A percentile compares a stretch with the other conserved stretches of the same genome.
Conservation (phyloP, 2,329 filamentous ascomycete genomes). For the Monilinia vaccinii-corymbosi region DNA sequence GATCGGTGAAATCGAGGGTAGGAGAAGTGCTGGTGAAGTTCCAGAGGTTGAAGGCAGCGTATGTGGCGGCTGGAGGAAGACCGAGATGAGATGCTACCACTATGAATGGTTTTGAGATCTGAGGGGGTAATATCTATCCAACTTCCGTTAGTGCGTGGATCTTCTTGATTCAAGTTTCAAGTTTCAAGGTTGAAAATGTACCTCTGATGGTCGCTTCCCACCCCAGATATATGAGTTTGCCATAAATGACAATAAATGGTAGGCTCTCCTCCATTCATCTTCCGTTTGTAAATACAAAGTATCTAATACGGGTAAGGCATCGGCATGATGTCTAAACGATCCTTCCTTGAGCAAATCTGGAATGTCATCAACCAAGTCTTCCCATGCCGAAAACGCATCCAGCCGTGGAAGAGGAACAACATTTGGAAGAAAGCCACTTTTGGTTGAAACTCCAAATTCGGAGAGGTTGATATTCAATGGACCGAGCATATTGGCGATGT, state of each 20-base stretch:
- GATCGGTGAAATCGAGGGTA: constrained; percentile 7
- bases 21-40: constrained; percentile 64
- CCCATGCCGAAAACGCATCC: constrained; percentile 73
- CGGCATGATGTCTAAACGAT: constrained; percentile 53
- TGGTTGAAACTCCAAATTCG: constrained; percentile 21
- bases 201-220: constrained; percentile 63
- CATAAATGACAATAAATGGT: constrained; percentile 68
- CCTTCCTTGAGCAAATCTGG: constrained; percentile 56
- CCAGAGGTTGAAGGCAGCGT: constrained; percentile 80
- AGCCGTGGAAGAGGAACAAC: constrained; percentile 57
- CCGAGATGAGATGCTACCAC: constrained; percentile 63
- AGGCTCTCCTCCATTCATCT: constrained; percentile 73
- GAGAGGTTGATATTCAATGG: constrained; percentile 21
- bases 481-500: constrained; percentile 18
- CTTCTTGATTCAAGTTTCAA: background rate
- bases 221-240: constrained; percentile 88
- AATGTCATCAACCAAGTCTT: constrained; percentile 57
- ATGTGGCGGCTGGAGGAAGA: constrained; percentile 82
- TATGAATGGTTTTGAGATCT: constrained; percentile 70
- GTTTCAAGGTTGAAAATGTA: constrained; percentile 31
- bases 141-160: background rate
- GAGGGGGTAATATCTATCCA: constrained; percentile 55
- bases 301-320: constrained; percentile 59
- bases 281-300: constrained; percentile 54
- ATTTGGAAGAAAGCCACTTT: constrained; percentile 63